Base-by-base conservation (phyloP, 2,329 filamentous ascomycete species). In the Nakataea oryzae region DNA sequence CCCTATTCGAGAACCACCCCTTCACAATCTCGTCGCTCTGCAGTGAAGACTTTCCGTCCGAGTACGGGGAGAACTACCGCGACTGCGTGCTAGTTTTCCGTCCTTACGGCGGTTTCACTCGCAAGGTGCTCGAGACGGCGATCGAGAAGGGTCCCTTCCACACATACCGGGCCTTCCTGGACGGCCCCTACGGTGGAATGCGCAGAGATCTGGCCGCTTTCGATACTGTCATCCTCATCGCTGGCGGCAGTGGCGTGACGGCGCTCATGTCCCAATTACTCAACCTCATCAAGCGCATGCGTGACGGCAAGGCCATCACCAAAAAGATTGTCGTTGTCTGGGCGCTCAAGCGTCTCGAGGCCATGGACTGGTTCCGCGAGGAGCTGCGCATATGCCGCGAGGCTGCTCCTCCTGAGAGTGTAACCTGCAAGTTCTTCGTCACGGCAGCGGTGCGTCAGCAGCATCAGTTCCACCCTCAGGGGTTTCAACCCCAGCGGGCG, bases 311-410 rank as follows among this genome's bases (percentile, higher is more conserved):
- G 74, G 93, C 93, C 41, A 91, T 96, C 57, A 97, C 93, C 2
- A 91, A 89, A 72, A 90, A 88, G 66, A 88, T 97, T 6, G 88
- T 95, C 21, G 90, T 97, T 1, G 85, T 97, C n/a, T 97, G 93
- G 93, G 87, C 93, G 6, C 79, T 97, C 67, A 96, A 95, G 75
- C 86, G 90, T 62, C 86, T 95, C 17, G 93, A 97, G 73, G 91
- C 91, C 1, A 91, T 97, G 86, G 91, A 97, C 72, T 97, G 93
- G 93, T 97, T 97, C 80, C 90, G 91, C 66, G 93, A 97, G 75
- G 93, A 97, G 73, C 80, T 97, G 63, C 85, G 92, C 58, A 96
- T 97, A 69, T 96, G 93, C 75, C 85, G 91, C 68, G 91, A 97
- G 74, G 88, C 86, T 59, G 93, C 93, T 12, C 93, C 93, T 1